Conservation (phyloP, 1,284 basidiomycete species). For the Puccinia coronata region DNA sequence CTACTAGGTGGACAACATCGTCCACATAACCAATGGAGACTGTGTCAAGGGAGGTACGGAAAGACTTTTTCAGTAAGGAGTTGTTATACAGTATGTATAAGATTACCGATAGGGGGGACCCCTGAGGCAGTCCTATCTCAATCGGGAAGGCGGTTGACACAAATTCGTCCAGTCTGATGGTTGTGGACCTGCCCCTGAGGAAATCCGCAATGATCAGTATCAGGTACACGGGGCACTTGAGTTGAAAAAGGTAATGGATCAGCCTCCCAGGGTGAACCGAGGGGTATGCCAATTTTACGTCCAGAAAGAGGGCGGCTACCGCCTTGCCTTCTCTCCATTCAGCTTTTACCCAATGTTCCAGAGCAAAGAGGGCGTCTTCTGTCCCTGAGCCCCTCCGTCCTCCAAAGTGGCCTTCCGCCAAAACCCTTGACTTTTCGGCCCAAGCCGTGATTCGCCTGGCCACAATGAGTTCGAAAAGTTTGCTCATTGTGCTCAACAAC, state of each 20-base stretch:
- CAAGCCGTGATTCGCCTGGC: background rate
- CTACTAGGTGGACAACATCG: constrained; percentile 8
- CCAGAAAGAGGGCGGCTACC: background rate
- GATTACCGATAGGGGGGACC: constrained; percentile 12
- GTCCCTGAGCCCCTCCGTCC: too few species aligned
- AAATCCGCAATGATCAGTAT: background rate
- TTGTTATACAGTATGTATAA: constrained; percentile 10
- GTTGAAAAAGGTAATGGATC: background rate
- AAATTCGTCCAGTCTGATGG: background rate
- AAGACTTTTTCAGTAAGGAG: background rate
- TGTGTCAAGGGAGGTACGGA: too few species aligned
- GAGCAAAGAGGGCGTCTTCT: too few species aligned
- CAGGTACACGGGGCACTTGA: background rate
- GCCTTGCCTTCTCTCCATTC: background rate
- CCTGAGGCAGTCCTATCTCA: background rate
- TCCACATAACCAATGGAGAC: constrained; percentile 5
- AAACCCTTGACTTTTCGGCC: background rate
- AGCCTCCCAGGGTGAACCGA: background rate
- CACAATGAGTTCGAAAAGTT: background rate
- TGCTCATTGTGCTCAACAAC: background rate
- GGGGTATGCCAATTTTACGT: constrained; percentile 7
- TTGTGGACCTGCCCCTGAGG: constrained; percentile 2
- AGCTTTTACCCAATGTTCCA: background rate
- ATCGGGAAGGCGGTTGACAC: background rate
- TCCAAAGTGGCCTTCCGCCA: background rate